Evolutionary conservation across 768 basidiomycete species (phyloP), one percentile per base, ranked within the genome.

Genomic region (Mycena sanguinolenta): DNA sequence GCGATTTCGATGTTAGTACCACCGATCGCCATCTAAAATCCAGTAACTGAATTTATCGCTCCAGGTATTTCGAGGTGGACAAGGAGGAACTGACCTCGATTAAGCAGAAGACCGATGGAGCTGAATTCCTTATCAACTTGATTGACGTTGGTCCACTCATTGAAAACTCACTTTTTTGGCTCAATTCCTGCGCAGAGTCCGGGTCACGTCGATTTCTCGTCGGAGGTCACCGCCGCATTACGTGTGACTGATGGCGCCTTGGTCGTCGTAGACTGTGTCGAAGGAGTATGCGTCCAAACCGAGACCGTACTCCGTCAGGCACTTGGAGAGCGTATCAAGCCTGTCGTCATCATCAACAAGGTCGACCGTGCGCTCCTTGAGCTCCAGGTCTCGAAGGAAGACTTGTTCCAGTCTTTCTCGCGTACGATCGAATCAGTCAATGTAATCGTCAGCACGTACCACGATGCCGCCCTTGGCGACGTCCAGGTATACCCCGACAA

Each of bases 121-220:
- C 90, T 80, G 95, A 98, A 82, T 99, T 99, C 90, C 90, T 99
- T 89, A 98, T 99, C 89, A 99, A 99, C 86, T 85, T 99, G 86
- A 99, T 99, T 87, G 98, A 99, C 82, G 98, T 73, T 13, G 52
- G 65, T 70, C 23, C 30, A 30, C 49, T 65, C n/a, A 34, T 34
- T 3, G n/a, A 53, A 34, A 13, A n/a, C 28, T 34, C n/a, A 38
- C 30, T 53, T 34, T 30, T 13, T 1, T n/a, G 6, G 36, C 58
- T 67, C 36, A 72, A 44, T 32, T 32, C 34, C 25, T 25, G 23
- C 28, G 30, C 61, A 70, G 69, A 67, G 97, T 10, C 98, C 98
- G 63, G 98, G 98, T 77, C 98, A 99, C 90, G 98, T 99, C 83
- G 98, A 99, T 83, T 99, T 99, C 89, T 99, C 98, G 38, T 99